These are phyloP conservation scores for Solanum medicagineum DNA, from an alignment of 257 asterid species.

Conservation along the genomic window DNA sequence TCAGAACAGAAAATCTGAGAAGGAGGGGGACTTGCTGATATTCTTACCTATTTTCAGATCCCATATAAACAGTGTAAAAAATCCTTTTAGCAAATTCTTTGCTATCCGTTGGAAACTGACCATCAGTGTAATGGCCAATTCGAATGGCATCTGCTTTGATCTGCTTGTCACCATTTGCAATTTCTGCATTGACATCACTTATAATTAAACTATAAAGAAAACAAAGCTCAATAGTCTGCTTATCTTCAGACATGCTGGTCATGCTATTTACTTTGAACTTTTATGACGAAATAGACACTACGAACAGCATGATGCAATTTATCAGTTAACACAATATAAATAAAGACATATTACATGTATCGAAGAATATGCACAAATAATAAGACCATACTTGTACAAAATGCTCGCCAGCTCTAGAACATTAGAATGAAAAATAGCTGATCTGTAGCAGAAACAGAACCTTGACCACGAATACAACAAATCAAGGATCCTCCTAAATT, in stretches of 20 bases:
- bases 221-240: background rate
- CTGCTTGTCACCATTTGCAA: constrained; percentile 68
- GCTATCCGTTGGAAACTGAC: constrained; percentile 73
- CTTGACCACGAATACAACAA: background rate
- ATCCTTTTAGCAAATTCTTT: constrained; percentile 84
- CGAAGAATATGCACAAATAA: background rate
- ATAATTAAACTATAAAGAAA: background rate
- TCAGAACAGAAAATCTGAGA: background rate
- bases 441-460: background rate
- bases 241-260: no score
- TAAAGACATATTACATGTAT: background rate
- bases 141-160: constrained; percentile 85
- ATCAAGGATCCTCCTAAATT: background rate
- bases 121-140: constrained; percentile 71
- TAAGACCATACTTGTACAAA: background rate
- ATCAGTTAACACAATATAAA: background rate
- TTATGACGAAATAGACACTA: background rate
- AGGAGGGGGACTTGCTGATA: background rate
- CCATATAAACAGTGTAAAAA: constrained; percentile 90
- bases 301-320: background rate
- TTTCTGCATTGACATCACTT: constrained; percentile 34
- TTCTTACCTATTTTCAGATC: constrained; percentile 82
- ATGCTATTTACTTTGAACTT: background rate
- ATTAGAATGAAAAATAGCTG: background rate
- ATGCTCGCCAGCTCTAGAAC: background rate